These are phyloP conservation scores for Cladosporium cucumerinum DNA, from an alignment of 2,329 filamentous ascomycete species.

Conservation along the genomic window DNA sequence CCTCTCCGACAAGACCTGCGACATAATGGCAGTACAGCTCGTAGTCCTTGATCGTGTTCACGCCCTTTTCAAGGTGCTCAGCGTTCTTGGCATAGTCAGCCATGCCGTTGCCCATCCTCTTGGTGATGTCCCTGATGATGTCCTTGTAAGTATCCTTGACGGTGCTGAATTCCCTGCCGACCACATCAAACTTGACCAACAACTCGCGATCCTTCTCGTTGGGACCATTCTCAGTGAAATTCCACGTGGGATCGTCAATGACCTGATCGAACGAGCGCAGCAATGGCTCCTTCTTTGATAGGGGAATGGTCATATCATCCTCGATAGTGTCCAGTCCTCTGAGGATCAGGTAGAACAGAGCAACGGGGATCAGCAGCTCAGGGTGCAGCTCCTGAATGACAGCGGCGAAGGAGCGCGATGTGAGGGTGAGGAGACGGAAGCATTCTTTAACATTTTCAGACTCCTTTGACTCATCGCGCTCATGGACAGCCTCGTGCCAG, in stretches of 20 bases:
- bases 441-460: constrained; percentile 71
- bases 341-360: constrained; percentile 88
- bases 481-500: constrained; percentile 93
- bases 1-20: constrained; percentile 95
- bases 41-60: constrained; percentile 82
- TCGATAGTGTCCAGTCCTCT: constrained; percentile 97
- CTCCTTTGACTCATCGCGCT: constrained; percentile 73
- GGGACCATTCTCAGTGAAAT: constrained; percentile 76
- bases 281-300: constrained; percentile 79
- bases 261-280: constrained; percentile 77
- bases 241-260: constrained; percentile 85
- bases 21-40: constrained; percentile 98
- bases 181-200: constrained; percentile 84
- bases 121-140: constrained; percentile 89
- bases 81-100: constrained; percentile 88
- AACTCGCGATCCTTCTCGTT: constrained; percentile 93
- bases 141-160: constrained; percentile 78
- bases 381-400: constrained; percentile 96
- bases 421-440: constrained; percentile 80
- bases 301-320: constrained; percentile 90
- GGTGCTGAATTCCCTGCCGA: constrained; percentile 82
- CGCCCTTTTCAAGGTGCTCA: constrained; percentile 67
- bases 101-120: constrained; percentile 98
- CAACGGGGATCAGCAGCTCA: constrained; percentile 83
- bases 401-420: constrained; percentile 86